Evolutionary conservation across 1,139 yeast genomes (phyloP), one percentile per base, ranked within the genome.

Genomic region (Blastobotrys raffinosifermentans): DNA sequence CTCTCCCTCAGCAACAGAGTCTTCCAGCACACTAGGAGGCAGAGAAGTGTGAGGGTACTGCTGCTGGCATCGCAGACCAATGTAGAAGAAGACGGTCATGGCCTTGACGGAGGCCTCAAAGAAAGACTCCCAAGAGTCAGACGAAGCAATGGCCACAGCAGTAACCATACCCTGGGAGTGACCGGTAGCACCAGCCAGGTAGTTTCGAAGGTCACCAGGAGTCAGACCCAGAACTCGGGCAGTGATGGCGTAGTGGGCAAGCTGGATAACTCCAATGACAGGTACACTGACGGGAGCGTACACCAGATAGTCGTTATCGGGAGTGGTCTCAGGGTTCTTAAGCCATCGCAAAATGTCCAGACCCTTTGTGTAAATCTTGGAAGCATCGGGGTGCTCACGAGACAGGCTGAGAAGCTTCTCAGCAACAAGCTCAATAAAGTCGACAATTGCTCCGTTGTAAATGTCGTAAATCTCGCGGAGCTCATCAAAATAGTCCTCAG

Each of bases 151-250:
- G 26, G 95, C 94, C 48, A 87, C 76, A 26, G 99, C 94, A 29
- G 96, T 85, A 41, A 91, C 84, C 55, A 91, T 71, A 68, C 98
- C 98, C 71, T 91, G 98, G 29, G 97, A 89, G 64, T 91, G 98
- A 67, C 98, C 98, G 38, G 97, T 89, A 32, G 96, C 77, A 57
- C 97, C 97, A 38, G 74, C 64, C 44, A 89, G 69, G 53, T 72
- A 64, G 39, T 71, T 63, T 65, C 89, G 75, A 54, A 91, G 72
- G 63, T 85, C 81, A 51, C 96, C 97, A 25, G 98, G 98, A 44
- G 87, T 77, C 50, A 81, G 69, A 47, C 95, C 95, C 53, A 89
- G 73, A 30, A 85, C 72, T 61, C 80, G 80, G 54, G 94, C 83
- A 40, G 96, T 80, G 51, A 87, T 75, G 40, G 93, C 86, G 61